phyloP scores from a whole-genome alignment of 2,329 filamentous ascomycete genomes.

The Apiospora aurea region DNA sequence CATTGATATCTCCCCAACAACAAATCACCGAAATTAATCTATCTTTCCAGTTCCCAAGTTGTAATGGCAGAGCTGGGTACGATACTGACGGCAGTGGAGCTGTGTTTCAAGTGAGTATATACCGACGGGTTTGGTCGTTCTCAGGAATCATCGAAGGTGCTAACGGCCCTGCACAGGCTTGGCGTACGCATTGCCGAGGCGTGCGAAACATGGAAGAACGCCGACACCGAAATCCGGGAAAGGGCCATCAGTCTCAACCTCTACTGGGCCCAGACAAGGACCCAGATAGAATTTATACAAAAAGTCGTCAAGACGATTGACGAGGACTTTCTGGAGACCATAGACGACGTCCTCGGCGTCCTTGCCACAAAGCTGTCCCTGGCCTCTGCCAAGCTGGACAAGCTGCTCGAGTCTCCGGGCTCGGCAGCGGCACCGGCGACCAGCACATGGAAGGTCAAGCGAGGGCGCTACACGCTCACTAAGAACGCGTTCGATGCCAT shows the following conservation, averaged over 20 bases:
- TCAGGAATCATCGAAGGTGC: neutral
- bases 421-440: neutral
- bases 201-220: slow-evolving; percentile 1
- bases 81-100: slow-evolving; percentile 1
- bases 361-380: neutral
- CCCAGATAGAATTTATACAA: neutral
- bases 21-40: neutral
- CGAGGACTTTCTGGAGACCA: neutral
- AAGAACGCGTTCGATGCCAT: neutral
- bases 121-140: neutral
- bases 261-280: neutral
- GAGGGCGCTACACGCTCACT: neutral
- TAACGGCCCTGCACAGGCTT: neutral
- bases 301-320: neutral
- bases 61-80: neutral
- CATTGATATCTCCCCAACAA: too few relatives aligned
- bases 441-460: neutral
- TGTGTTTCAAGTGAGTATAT: slow-evolving; percentile 24
- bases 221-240: neutral
- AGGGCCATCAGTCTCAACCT: neutral
- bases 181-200: neutral
- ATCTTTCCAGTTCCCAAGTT: neutral
- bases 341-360: neutral
- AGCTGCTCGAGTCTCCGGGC: neutral
- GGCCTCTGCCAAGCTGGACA: neutral